Base-by-base conservation (phyloP, 768 basidiomycete genomes). In the Boletus sp. region DNA sequence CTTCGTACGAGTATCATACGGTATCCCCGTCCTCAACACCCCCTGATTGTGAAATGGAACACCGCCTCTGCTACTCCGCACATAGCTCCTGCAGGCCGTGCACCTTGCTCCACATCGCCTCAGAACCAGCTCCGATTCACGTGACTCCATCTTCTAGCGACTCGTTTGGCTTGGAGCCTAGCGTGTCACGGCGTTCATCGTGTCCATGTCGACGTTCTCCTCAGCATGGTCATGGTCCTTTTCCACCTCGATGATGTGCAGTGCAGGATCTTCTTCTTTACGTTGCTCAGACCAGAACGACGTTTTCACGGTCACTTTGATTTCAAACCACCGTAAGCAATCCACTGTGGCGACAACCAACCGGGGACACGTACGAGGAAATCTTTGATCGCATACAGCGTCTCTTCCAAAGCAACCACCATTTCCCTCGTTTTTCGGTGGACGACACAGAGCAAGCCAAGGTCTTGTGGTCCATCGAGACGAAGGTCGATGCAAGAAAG, bases 381-480 rank as follows among this genome's bases (percentile, higher is more conserved):
- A 17, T 39, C 42, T n/a, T 42, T 25, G 27, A 57, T 30, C n/a
- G 1, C 25, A 11, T 30, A 5, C 29, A 64, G 2, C 29, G 34
- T 40, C 0, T 53, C 46, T 2, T 51, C 38, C 37, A 66, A 42
- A 9, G 37, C 50, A 9, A 11, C 11, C 19, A 23, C 47, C 7
- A 11, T 37, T n/a, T 51, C 45, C 23, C 10, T 32, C 21, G 58
- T 57, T 15, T 57, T 63, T 19, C 14, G 34, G 0, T 33, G 21
- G 8, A 52, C 30, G 15, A 55, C 38, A 10, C 37, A 66, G 1
- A 64, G 46, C 9, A 64, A 11, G 2, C 46, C 43, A 21, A 66
- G 10, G 0, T 66, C 48, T 34, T 66, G 56, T 2, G 61, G 51
- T 27, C 11, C 30, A 2, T 54, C 41, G 13, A 42, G 39, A 15